A percentile compares a stretch with the other conserved stretches of the same genome.
Conservation (phyloP, 345 rosid genomes). For the Eucalyptus albens region DNA sequence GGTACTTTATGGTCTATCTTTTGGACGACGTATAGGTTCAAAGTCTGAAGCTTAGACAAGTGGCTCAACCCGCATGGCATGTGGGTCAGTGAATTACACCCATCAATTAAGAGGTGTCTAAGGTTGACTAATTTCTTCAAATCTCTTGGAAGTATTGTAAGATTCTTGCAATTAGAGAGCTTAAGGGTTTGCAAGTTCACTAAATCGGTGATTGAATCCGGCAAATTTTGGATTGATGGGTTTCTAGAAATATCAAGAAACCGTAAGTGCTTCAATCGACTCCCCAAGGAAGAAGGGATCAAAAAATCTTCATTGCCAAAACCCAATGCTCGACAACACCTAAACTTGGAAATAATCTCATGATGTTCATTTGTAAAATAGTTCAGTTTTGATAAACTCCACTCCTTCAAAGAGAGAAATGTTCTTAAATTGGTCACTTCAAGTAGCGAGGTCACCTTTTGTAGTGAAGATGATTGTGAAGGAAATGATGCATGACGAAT, state of each 20-base stretch:
- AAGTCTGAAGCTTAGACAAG: not conserved
- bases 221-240: accelerated
- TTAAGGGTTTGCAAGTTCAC: not conserved
- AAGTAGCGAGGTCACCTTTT: no score
- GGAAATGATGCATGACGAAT: no score
- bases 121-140: not conserved
- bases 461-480: no score
- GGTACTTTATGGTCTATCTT: not conserved
- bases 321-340: accelerated
- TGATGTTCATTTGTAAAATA: accelerated
- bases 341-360: not conserved
- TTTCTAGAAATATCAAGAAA: accelerated
- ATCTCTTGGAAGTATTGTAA: not conserved
- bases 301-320: no score
- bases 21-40: accelerated
- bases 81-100: accelerated
- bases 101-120: not conserved
- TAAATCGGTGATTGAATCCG: not conserved
- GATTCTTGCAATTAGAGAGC: accelerated
- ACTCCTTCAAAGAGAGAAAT: no score
- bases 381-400: accelerated
- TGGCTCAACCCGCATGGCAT: not conserved
- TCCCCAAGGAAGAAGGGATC: accelerated
- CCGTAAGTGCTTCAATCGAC: not conserved
- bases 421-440: no score